Evolutionary conservation across 805 yeast species (phyloP).

Genomic region (Kazachstania viticola): DNA sequence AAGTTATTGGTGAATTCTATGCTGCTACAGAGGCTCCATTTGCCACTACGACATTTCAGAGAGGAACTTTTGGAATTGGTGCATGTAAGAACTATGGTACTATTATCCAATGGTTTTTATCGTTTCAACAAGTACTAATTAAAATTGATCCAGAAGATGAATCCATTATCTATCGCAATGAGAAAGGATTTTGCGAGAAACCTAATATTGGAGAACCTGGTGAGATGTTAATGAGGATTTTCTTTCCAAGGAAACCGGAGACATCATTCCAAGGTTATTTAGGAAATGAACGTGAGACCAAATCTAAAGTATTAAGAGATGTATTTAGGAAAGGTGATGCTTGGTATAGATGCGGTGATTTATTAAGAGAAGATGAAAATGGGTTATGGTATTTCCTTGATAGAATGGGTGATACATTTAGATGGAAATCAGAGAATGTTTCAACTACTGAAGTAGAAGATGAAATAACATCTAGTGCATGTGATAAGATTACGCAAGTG

Average conservation of each 20-base stretch:
- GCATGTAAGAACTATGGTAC: constrained; percentile 77
- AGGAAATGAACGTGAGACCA: constrained; percentile 69
- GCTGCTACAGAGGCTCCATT: constrained; percentile 90
- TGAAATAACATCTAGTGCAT: constrained; percentile 35
- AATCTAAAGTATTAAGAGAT: constrained; percentile 58
- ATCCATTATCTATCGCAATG: constrained; percentile 56
- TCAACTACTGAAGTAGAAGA: constrained; percentile 89
- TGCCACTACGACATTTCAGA: constrained; percentile 72
- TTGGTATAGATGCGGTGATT: constrained; percentile 82
- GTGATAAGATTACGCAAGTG: constrained; percentile 39
- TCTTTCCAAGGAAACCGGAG: constrained; percentile 51
- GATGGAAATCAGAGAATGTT: constrained; percentile 96
- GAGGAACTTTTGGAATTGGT: constrained; percentile 72
- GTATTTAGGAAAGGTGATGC: constrained; percentile 84
- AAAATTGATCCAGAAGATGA: constrained; percentile 76
- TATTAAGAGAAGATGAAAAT: constrained; percentile 54
- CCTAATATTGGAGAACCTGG: constrained; percentile 65
- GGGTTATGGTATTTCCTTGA: constrained; percentile 77
- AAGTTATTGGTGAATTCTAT: constrained; percentile 78
- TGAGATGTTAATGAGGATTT: constrained; percentile 70
- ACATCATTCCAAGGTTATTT: constrained; percentile 81
- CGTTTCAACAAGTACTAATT: constrained; percentile 47
- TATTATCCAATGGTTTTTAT: constrained; percentile 39
- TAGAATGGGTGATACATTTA: constrained; percentile 86
- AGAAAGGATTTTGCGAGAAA: constrained; percentile 47